Base-by-base conservation (phyloP, 2,329 filamentous ascomycete genomes). In the Nannizziopsis arthrosporioides region DNA sequence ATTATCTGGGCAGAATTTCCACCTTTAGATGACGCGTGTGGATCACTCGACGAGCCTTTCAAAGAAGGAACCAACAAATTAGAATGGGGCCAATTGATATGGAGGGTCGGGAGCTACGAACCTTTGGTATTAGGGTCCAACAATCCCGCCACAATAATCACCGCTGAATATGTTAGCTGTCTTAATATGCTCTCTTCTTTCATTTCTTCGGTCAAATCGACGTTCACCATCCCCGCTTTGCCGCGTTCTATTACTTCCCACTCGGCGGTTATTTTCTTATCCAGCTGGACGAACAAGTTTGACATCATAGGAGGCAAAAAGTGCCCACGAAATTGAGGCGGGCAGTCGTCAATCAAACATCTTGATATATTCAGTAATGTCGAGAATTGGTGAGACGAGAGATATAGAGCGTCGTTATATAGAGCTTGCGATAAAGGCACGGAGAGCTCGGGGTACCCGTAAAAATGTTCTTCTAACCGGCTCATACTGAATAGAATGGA, bases 401-500 rank as follows among this genome's bases (percentile, higher is more conserved):
- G 73, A 56, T 81, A 82, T 52, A 84, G 78, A 0, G 88, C 85
- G 59, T 95, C 83, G 9, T 80, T 76, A 58, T 94, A 93, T 6
- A 98, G 70, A 2, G 90, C 85, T 57, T 86, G 78, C 3, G 90
- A 86, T 22, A 98, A 72, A 8, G 88, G 87, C 0, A 76, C 80
- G 0, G 92, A 85, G 8, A 98, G 76, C 55, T 92, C 87, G 19
- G 77, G 69, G 53, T 94, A 84, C n/a, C 86, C 85, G 60, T 95
- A 98, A 63, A 98, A 96, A 57, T 86, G 81, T 51, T 84, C 77
- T 47, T 89, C 84, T 50, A 98, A 75, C 45, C 85, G 78, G 54
- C 87, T 93, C 78, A 98, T 84, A 57, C 88, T 92, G 68, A 88
- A 95, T 3, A 98, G 77, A 57, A 96, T 88, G 40, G 89, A 88